Conservation (phyloP, 768 basidiomycete genomes). For the Botryobasidium botryosum region DNA sequence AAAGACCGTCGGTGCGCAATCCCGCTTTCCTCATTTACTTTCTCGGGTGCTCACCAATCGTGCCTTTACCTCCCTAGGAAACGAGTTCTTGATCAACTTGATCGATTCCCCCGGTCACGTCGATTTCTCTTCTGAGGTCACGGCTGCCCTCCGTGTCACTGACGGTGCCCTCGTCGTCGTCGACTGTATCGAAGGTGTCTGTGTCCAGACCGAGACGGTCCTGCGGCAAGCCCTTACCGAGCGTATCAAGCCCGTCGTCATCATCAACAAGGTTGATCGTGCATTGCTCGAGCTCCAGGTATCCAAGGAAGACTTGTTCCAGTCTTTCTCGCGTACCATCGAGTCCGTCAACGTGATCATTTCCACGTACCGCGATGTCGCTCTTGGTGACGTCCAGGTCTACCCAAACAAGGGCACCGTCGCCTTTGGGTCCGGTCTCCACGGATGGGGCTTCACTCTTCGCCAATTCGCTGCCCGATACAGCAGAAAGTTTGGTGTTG, state of each 20-base stretch:
- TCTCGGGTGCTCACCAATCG: background rate
- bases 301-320: constrained; percentile 90
- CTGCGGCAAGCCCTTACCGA: constrained; percentile 92
- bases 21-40: background rate
- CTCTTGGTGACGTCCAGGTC: constrained; percentile 95
- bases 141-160: constrained; percentile 97
- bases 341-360: constrained; percentile 98
- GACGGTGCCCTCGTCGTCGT: constrained; percentile 99
- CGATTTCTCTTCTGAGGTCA: constrained; percentile 99
- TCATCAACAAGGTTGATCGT: constrained; percentile 99
- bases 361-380: constrained; percentile 87
- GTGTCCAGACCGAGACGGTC: constrained; percentile 99
- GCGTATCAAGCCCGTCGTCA: constrained; percentile 98
- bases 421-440: constrained; percentile 97
- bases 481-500: constrained; percentile 96
- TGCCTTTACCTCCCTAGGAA: constrained; percentile 30
- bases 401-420: constrained; percentile 98
- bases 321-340: constrained; percentile 93
- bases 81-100: constrained; percentile 98
- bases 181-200: constrained; percentile 98
- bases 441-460: constrained; percentile 99
- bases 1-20: constrained; percentile 66
- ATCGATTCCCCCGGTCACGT: constrained; percentile 99
- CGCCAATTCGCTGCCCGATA: constrained; percentile 92
- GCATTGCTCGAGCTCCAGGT: constrained; percentile 97